Evolutionary conservation across 2,329 filamentous ascomycete species (phyloP).

Genomic region (Epichloe brachyelytri): DNA sequence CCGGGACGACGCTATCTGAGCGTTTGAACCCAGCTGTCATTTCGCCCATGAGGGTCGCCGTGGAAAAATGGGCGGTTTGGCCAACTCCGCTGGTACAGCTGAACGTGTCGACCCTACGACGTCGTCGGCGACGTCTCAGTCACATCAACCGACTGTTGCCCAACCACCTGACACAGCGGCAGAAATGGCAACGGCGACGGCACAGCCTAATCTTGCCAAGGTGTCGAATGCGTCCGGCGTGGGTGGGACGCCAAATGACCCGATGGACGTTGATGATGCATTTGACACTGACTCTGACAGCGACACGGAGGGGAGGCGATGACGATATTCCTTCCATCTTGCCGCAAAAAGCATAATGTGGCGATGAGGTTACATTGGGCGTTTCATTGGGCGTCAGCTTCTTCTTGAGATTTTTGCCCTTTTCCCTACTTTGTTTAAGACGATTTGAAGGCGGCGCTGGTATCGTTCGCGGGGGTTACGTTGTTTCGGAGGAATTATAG

Average conservation of each 20-base stretch:
- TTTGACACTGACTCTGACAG: constrained; percentile 3
- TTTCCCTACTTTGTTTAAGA: background rate
- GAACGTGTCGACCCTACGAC: constrained; percentile 24
- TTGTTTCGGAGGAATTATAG: background rate
- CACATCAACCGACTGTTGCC: background rate
- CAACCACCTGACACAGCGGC: constrained; percentile 1
- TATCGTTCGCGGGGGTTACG: background rate
- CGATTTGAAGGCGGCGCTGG: background rate
- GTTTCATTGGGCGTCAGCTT: background rate
- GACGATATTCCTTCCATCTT: constrained; percentile 18
- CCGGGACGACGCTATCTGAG: background rate
- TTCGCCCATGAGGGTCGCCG: constrained; percentile 13
- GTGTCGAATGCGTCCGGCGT: background rate
- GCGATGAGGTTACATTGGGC: background rate
- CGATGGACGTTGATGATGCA: constrained; percentile 11
- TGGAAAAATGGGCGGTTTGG: constrained; percentile 23
- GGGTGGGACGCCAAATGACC: constrained; percentile 12
- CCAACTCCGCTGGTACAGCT: constrained; percentile 22
- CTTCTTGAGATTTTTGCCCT: background rate
- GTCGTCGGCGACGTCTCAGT: constrained; percentile 10
- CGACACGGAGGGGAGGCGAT: constrained; percentile 10
- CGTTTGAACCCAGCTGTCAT: background rate
- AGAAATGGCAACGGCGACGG: constrained; percentile 4
- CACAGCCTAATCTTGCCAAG: constrained; percentile 3
- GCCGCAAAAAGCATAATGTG: background rate